Evolutionary conservation across 495 filamentous ascomycete genomes (phyloP).

Genomic region (Lophium mytilinum): DNA sequence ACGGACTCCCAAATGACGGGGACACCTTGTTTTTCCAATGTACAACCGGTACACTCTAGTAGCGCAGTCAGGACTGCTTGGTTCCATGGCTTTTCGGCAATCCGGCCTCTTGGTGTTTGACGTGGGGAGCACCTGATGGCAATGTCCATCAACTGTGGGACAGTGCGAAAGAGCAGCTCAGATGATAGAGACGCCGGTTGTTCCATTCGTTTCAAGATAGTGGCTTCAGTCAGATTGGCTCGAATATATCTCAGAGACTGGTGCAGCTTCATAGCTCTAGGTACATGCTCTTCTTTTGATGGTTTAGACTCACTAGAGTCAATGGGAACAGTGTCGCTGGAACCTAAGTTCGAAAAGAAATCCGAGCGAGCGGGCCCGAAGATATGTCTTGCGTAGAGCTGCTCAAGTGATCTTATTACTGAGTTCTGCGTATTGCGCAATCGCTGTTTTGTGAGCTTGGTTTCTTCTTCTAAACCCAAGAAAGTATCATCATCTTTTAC

Average conservation of each 20-base stretch:
- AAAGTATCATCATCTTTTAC: neutral
- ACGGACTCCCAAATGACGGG: constrained; percentile 1
- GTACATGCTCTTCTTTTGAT: neutral
- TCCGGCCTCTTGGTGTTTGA: constrained; percentile 15
- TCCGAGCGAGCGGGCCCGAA: constrained; percentile 56
- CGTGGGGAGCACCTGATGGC: constrained; percentile 20
- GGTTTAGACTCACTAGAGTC: too few relatives aligned
- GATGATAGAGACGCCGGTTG: constrained; percentile 3
- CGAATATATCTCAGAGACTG: constrained; percentile 6
- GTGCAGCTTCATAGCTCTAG: constrained; percentile 1
- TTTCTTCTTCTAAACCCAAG: neutral
- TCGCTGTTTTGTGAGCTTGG: neutral
- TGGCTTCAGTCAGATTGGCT: constrained; percentile 16
- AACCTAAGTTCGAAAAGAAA: constrained; percentile 25
- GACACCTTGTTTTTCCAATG: constrained; percentile 7
- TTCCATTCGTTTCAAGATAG: constrained; percentile 6
- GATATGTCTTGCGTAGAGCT: constrained; percentile 59
- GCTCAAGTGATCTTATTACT: constrained; percentile 44
- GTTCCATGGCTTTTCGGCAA: constrained; percentile 29
- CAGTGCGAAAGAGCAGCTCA: constrained; percentile 6
- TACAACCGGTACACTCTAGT: constrained; percentile 21
- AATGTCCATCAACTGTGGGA: constrained; percentile 29
- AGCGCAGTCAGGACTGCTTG: constrained; percentile 28
- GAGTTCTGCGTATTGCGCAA: constrained; percentile 6
- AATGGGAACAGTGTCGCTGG: neutral